A percentile compares a stretch with the other conserved stretches of the same genome.
Evolutionary conservation across 2,329 filamentous ascomycete genomes (phyloP).

Genomic region (Sarocladiaceae sp.): DNA sequence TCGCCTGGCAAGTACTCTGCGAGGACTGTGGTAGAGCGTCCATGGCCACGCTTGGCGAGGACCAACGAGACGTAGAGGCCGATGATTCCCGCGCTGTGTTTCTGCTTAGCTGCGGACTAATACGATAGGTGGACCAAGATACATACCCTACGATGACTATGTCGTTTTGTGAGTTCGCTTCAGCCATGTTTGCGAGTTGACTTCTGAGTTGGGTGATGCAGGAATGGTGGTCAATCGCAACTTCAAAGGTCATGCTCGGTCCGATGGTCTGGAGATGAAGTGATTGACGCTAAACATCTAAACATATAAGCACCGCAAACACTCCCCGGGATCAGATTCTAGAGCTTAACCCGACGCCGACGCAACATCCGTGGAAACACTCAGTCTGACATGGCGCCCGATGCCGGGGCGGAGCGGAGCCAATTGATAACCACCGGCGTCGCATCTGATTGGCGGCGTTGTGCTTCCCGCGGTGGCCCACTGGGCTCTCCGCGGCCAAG

Average conservation of each 20-base stretch:
- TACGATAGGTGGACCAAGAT: neutral
- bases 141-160: conserved; percentile 9
- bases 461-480: too few species aligned
- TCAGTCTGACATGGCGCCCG: neutral
- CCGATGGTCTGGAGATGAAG: too few species aligned
- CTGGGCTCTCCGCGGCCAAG: neutral
- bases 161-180: neutral
- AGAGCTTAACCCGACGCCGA: too few species aligned
- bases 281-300: too few species aligned
- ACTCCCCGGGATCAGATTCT: too few species aligned
- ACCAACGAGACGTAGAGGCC: conserved; percentile 32
- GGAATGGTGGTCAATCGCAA: too few species aligned
- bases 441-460: conserved; percentile 7
- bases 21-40: conserved; percentile 26
- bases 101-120: neutral
- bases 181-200: neutral
- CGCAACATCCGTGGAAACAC: neutral
- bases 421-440: neutral
- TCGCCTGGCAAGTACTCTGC: conserved; percentile 36
- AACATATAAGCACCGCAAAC: too few species aligned
- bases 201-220: too few species aligned
- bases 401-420: conserved; percentile 6
- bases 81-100: conserved; percentile 29
- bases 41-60: conserved; percentile 27
- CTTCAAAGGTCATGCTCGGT: too few species aligned